A percentile compares a stretch with the other conserved stretches of the same genome.
These are phyloP conservation scores for Cystofilobasidium macerans DNA, from an alignment of 768 basidiomycete species.

Conservation along the genomic window DNA sequence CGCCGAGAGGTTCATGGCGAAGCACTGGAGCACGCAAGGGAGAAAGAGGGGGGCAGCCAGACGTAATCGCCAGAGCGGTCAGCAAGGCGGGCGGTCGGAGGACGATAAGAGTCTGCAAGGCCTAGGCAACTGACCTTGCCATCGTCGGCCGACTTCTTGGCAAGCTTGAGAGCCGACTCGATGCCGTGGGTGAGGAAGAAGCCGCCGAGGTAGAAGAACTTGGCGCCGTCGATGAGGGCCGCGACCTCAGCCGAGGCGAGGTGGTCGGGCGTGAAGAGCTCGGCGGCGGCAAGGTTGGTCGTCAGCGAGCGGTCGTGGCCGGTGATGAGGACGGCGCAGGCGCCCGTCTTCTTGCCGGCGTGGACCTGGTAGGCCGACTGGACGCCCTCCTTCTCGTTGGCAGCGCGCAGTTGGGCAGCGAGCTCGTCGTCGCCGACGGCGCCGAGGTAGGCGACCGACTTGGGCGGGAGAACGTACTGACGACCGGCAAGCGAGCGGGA, in stretches of 20 bases:
- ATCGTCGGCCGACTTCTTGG: slow-evolving; percentile 60
- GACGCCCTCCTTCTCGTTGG: slow-evolving; percentile 86
- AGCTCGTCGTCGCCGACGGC: slow-evolving; percentile 90
- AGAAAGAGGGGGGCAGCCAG: not conserved
- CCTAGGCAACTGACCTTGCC: slow-evolving; percentile 52
- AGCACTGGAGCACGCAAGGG: slow-evolving; percentile 48
- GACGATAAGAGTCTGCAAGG: too few species aligned
- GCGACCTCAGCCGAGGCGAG: slow-evolving; percentile 64
- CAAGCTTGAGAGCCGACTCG: slow-evolving; percentile 57
- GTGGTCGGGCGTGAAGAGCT: slow-evolving; percentile 74
- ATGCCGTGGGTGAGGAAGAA: slow-evolving; percentile 94
- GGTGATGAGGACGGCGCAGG: slow-evolving; percentile 91
- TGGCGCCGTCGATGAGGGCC: slow-evolving; percentile 63
- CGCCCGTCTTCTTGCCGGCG: slow-evolving; percentile 72
- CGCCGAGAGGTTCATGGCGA: slow-evolving; percentile 86
- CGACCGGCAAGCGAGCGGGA: not conserved
- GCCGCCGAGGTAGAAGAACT: slow-evolving; percentile 86
- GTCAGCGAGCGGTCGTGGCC: slow-evolving; percentile 87
- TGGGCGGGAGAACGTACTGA: slow-evolving; percentile 79
- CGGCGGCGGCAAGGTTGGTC: slow-evolving; percentile 79
- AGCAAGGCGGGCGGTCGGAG: too few species aligned
- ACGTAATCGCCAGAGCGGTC: not conserved
- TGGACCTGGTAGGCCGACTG: slow-evolving; percentile 79
- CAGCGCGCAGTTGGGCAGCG: slow-evolving; percentile 72
- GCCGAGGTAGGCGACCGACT: slow-evolving; percentile 85